Evolutionary conservation across 2,329 filamentous ascomycete genomes (phyloP).

Genomic region (Aureobasidium sp.): DNA sequence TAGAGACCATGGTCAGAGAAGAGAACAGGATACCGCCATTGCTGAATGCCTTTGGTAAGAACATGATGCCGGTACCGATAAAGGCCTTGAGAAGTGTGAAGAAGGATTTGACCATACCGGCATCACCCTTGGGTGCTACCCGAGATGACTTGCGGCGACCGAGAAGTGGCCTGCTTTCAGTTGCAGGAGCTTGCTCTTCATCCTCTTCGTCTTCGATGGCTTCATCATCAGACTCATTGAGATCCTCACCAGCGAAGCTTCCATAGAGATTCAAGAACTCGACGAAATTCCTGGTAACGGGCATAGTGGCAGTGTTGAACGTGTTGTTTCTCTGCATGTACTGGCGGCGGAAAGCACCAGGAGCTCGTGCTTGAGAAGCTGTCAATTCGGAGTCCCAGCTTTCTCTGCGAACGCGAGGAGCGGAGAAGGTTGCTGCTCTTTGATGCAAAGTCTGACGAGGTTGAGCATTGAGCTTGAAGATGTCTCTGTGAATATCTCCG

Average conservation of each 20-base stretch:
- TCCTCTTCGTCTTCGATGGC: constrained; percentile 48
- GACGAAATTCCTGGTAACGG: constrained; percentile 63
- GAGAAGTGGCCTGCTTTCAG: constrained; percentile 57
- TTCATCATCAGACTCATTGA: constrained; percentile 54
- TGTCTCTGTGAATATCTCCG: constrained; percentile 70
- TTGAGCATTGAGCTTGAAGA: constrained; percentile 63
- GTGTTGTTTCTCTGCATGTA: constrained; percentile 39
- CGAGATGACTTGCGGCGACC: constrained; percentile 48
- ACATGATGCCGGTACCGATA: constrained; percentile 75
- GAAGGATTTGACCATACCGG: constrained; percentile 65
- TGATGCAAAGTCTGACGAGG: constrained; percentile 35
- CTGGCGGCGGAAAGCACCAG: constrained; percentile 50
- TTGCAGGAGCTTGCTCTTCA: constrained; percentile 44
- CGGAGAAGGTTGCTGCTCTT: constrained; percentile 62
- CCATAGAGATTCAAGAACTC: constrained; percentile 72
- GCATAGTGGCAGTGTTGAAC: constrained; percentile 38
- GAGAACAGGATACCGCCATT: constrained; percentile 74
- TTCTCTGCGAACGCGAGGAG: constrained; percentile 26
- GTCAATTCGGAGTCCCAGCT: constrained; percentile 29
- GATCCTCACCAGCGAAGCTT: constrained; percentile 68
- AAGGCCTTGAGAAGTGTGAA: constrained; percentile 75
- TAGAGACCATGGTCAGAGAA: constrained; percentile 57
- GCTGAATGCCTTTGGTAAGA: constrained; percentile 69
- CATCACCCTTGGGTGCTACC: constrained; percentile 49
- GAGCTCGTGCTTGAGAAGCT: constrained; percentile 40